Evolutionary conservation across 169 alveolate genomes (phyloP).

Genomic region (Babesia divergens): DNA sequence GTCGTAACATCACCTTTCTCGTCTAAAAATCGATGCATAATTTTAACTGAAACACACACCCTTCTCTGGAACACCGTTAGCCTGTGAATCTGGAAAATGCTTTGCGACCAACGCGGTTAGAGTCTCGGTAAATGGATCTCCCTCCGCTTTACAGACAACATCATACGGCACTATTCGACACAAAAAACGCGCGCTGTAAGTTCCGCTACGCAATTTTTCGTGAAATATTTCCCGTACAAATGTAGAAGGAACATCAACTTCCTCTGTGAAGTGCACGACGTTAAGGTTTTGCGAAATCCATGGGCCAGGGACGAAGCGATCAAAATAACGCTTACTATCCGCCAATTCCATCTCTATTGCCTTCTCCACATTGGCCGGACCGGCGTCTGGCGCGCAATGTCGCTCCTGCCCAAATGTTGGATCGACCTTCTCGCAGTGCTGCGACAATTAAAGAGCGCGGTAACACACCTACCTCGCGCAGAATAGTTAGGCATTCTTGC

Average conservation of each 20-base stretch:
- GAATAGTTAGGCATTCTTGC: constrained; percentile 55
- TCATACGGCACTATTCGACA: constrained; percentile 72
- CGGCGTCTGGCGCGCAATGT: not conserved
- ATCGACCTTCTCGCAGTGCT: constrained; percentile 32
- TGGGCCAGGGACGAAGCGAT: constrained; percentile 71
- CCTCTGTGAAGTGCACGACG: constrained; percentile 64
- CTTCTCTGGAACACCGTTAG: constrained; percentile 16
- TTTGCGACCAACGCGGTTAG: constrained; percentile 27
- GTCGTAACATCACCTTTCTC: constrained; percentile 25
- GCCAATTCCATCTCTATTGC: constrained; percentile 52
- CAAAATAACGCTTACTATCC: constrained; percentile 48
- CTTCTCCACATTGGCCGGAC: constrained; percentile 46
- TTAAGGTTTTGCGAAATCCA: constrained; percentile 64
- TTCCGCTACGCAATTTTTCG: not conserved
- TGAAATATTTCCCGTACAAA: constrained; percentile 62
- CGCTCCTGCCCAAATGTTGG: constrained; percentile 20
- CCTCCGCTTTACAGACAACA: constrained; percentile 68
- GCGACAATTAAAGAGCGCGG: not conserved
- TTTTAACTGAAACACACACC: not conserved
- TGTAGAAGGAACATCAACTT: constrained; percentile 64
- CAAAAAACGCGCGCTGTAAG: constrained; percentile 58
- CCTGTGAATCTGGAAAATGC: constrained; percentile 49
- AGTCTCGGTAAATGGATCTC: constrained; percentile 30
- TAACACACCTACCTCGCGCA: constrained; percentile 44
- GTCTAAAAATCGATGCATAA: not conserved